phyloP scores from a whole-genome alignment of 1,284 basidiomycete species.

The Apiotrichum siamense region DNA sequence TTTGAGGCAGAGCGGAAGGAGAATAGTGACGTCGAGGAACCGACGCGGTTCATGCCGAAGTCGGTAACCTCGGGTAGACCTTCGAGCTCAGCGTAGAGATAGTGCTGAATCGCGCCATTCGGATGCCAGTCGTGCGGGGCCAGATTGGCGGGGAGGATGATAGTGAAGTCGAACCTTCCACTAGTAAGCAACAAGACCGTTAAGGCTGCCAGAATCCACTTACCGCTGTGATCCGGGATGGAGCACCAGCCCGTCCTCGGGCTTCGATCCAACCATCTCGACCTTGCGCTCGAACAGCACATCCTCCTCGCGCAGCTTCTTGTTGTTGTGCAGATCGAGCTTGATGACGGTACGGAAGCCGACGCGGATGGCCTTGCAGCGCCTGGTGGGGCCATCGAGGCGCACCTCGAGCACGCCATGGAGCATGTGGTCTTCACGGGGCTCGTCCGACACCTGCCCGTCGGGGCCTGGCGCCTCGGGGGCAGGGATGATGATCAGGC shows the following conservation, averaged over 20 bases:
- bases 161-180: conserved; percentile 11
- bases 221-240: conserved; percentile 22
- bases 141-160: conserved; percentile 26
- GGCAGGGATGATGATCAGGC: conserved; percentile 11
- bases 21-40: conserved; percentile 11
- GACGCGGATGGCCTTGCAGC: conserved; percentile 14
- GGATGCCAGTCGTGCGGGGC: conserved; percentile 29
- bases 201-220: neutral
- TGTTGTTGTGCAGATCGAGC: conserved; percentile 16
- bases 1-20: conserved; percentile 4
- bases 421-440: conserved; percentile 14
- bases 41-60: neutral
- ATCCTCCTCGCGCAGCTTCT: conserved; percentile 9
- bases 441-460: conserved; percentile 1
- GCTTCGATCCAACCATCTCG: conserved; percentile 15
- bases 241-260: conserved; percentile 24
- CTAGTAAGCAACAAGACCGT: neutral
- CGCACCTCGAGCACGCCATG: conserved; percentile 16
- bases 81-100: conserved; percentile 27
- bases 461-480: conserved; percentile 1
- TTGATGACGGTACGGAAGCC: conserved; percentile 11
- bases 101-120: conserved; percentile 22
- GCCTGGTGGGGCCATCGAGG: neutral
- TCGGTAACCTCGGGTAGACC: conserved; percentile 13
- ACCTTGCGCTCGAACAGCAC: conserved; percentile 19